A percentile compares a stretch with the other conserved stretches of the same genome.
These are phyloP conservation scores for Fusarium mangiferae DNA, from an alignment of 2,329 filamentous ascomycete species.

Conservation along the genomic window DNA sequence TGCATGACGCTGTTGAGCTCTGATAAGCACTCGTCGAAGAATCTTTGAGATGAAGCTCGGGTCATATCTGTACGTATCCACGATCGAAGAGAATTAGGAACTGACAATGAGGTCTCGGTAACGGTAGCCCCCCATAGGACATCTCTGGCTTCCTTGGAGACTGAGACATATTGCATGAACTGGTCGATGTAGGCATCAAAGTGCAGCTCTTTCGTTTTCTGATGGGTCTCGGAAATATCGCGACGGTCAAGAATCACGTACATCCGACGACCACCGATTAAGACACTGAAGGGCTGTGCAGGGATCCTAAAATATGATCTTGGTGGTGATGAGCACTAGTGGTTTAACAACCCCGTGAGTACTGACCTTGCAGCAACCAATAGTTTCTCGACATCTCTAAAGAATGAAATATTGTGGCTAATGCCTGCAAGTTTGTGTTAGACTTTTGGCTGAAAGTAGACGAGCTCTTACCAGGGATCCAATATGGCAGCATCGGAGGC, in stretches of 20 bases:
- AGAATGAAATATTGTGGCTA: background rate
- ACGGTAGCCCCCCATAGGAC: background rate
- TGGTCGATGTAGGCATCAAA: background rate
- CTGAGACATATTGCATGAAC: background rate
- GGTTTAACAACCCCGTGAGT: background rate
- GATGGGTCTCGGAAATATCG: background rate
- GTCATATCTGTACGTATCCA: background rate
- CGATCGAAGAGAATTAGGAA: background rate
- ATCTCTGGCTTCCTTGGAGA: background rate
- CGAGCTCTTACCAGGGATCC: background rate
- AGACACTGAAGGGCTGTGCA: background rate
- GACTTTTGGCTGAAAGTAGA: fast-evolving
- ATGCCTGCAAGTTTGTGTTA: background rate
- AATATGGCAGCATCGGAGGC: background rate
- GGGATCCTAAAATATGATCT: background rate
- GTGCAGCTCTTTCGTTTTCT: background rate
- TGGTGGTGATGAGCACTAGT: background rate
- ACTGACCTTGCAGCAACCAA: background rate
- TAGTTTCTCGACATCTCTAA: background rate
- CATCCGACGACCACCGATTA: background rate
- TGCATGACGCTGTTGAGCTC: background rate
- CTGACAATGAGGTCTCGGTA: background rate
- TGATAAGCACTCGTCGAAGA: background rate
- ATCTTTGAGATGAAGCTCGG: background rate
- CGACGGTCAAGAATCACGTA: background rate